A percentile compares a stretch with the other conserved stretches of the same genome.
Evolutionary conservation across 2,329 filamentous ascomycete genomes (phyloP).

Genomic region (Beauveria varroae): DNA sequence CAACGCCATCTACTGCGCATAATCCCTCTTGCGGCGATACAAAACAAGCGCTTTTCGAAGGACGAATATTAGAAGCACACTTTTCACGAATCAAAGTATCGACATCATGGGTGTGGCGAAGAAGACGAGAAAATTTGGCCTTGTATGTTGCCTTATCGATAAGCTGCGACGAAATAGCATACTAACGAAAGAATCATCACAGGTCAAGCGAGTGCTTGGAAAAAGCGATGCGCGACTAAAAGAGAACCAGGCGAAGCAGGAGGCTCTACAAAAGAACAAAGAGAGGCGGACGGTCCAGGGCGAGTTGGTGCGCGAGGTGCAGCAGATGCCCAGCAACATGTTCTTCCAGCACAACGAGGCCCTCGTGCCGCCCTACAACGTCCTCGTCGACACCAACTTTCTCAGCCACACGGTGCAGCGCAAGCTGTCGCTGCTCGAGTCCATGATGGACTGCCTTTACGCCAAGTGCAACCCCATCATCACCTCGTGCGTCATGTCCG

Average conservation of each 20-base stretch:
- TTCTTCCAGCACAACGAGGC: conserved; percentile 88
- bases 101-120: conserved; percentile 74
- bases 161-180: conserved; percentile 5
- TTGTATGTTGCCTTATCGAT: conserved; percentile 36
- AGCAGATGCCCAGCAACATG: conserved; percentile 73
- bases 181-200: conserved; percentile 5
- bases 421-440: conserved; percentile 80
- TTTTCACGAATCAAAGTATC: not conserved
- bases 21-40: not conserved
- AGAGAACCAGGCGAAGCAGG: conserved; percentile 63
- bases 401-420: conserved; percentile 83
- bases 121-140: conserved; percentile 85
- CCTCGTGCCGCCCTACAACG: conserved; percentile 71
- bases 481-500: conserved; percentile 68
- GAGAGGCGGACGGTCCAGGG: conserved; percentile 47
- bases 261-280: conserved; percentile 24
- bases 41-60: not conserved
- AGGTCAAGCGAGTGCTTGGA: conserved; percentile 77
- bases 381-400: conserved; percentile 86
- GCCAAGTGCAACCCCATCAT: conserved; percentile 87
- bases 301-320: conserved; percentile 69
- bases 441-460: conserved; percentile 90
- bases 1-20: not conserved
- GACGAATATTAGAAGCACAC: not conserved
- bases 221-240: conserved; percentile 74